These are phyloP conservation scores for Endocladia muricata DNA, from an alignment of 31 red algal genomes.

Conservation along the genomic window DNA sequence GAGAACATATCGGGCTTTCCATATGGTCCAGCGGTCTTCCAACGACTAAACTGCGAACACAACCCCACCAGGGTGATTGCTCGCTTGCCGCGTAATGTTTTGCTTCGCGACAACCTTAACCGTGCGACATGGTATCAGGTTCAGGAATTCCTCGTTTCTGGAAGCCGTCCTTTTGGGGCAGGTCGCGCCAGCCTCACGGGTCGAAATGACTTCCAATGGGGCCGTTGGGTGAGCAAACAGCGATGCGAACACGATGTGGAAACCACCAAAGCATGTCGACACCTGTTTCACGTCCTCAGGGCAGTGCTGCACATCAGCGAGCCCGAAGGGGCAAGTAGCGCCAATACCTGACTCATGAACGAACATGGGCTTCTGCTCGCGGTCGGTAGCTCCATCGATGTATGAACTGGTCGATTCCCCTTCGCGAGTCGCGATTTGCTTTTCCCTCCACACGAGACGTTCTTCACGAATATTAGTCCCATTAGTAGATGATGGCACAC, in stretches of 20 bases:
- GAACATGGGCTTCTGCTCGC: neutral
- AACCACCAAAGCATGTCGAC: neutral
- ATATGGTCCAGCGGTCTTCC: neutral
- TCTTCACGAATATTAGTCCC: neutral
- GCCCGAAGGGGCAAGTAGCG: neutral
- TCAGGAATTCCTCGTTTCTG: neutral
- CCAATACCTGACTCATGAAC: neutral
- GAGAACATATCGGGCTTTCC: slow-evolving; percentile 1
- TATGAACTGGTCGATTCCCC: neutral
- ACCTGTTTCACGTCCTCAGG: neutral
- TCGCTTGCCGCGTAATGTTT: neutral
- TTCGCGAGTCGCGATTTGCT: neutral
- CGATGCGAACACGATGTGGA: neutral
- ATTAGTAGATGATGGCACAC: neutral
- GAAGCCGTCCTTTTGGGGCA: neutral
- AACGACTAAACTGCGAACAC: neutral
- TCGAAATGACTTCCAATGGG: neutral
- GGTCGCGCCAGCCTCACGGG: neutral
- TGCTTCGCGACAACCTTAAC: neutral
- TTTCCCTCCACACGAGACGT: slow-evolving; percentile 1
- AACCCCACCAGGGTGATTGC: neutral
- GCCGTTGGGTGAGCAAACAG: neutral
- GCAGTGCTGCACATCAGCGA: neutral
- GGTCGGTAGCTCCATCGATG: neutral
- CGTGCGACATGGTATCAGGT: neutral